A percentile compares a stretch with the other conserved stretches of the same genome.
Conservation (phyloP, 228 moss, liverwort and hornwort genomes). For the Sphagnum fallax region DNA sequence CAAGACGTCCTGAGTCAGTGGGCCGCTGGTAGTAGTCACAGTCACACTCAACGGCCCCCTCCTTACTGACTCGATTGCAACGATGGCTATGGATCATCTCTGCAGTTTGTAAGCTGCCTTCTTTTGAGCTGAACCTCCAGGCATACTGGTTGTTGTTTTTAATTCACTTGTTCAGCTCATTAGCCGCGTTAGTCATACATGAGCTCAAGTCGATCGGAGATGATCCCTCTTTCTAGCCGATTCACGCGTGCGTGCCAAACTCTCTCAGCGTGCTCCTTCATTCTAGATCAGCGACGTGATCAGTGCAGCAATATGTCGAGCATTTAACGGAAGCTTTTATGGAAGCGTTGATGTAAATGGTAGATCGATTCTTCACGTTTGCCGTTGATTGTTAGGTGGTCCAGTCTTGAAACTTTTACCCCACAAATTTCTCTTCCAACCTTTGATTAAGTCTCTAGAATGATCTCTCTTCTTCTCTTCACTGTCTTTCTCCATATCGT, state of each 20-base stretch:
- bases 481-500: not conserved
- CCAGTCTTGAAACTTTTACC: not conserved
- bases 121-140: slow-evolving; percentile 1
- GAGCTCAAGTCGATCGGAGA: too few species aligned
- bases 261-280: slow-evolving; percentile 1
- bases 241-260: too few species aligned
- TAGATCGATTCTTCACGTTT: not conserved
- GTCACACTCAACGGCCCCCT: slow-evolving; percentile 3
- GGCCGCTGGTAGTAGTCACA: slow-evolving; percentile 3
- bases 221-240: too few species aligned
- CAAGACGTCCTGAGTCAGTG: slow-evolving; percentile 9
- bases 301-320: not conserved
- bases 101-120: slow-evolving; percentile 6
- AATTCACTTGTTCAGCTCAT: slow-evolving; percentile 12
- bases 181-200: slow-evolving; percentile 2
- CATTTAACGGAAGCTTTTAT: not conserved
- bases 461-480: not conserved
- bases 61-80: slow-evolving; percentile 15
- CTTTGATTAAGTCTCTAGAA: not conserved
- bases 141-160: slow-evolving; percentile 5
- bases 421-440: not conserved
- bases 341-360: not conserved
- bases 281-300: slow-evolving; percentile 4
- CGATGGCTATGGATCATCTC: too few species aligned
- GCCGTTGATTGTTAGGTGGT: not conserved